These are phyloP conservation scores for Sugiyamaella floridensis DNA, from an alignment of 805 yeast species.

Conservation along the genomic window DNA sequence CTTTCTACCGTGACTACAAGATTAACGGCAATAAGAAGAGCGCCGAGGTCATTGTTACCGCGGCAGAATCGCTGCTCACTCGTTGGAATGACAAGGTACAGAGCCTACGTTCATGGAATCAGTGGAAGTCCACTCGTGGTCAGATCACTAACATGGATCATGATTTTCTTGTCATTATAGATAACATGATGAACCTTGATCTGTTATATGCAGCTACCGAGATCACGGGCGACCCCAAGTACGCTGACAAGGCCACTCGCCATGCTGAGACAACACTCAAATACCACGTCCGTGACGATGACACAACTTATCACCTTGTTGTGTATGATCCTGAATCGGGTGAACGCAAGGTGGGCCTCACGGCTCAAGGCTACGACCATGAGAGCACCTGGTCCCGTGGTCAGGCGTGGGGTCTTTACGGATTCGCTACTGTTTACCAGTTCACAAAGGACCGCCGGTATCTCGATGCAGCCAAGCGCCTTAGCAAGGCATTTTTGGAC, in stretches of 20 bases:
- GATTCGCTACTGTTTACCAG: slow-evolving; percentile 23
- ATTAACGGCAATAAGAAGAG: slow-evolving; percentile 17
- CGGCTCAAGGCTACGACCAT: slow-evolving; percentile 27
- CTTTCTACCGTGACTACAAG: slow-evolving; percentile 24
- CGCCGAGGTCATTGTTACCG: slow-evolving; percentile 16
- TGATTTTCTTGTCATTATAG: slow-evolving; percentile 27
- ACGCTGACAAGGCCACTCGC: slow-evolving; percentile 25
- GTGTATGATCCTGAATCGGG: slow-evolving; percentile 24
- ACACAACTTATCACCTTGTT: slow-evolving; percentile 26
- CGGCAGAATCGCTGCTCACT: slow-evolving; percentile 25
- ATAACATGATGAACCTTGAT: slow-evolving; percentile 19
- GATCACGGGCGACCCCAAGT: slow-evolving; percentile 24
- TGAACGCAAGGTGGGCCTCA: slow-evolving; percentile 19
- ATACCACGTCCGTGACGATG: slow-evolving; percentile 24
- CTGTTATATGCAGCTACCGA: slow-evolving; percentile 26
- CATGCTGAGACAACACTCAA: slow-evolving; percentile 29
- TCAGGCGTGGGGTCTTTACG: slow-evolving; percentile 29
- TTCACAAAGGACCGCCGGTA: slow-evolving; percentile 24
- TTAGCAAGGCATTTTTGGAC: slow-evolving; percentile 21
- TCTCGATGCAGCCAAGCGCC: slow-evolving; percentile 22
- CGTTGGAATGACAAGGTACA: slow-evolving; percentile 23
- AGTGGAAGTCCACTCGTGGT: slow-evolving; percentile 13
- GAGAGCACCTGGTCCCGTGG: slow-evolving; percentile 28
- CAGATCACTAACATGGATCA: slow-evolving; percentile 12
- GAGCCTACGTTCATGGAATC: slow-evolving; percentile 29